These are phyloP conservation scores for Colletotrichum cuscutae DNA, from an alignment of 2,329 filamentous ascomycete genomes.

Conservation along the genomic window DNA sequence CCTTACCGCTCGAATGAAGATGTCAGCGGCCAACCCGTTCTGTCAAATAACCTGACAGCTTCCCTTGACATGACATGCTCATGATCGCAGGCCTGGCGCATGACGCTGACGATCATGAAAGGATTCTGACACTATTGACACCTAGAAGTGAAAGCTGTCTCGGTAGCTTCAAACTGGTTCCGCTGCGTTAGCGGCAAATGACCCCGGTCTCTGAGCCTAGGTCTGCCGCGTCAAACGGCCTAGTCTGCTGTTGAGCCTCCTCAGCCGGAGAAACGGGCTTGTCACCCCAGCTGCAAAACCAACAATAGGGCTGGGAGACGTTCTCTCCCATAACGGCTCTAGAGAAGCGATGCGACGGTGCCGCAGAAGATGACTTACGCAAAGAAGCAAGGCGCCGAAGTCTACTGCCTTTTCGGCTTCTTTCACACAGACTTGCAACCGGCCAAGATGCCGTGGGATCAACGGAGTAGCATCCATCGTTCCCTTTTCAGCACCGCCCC, in stretches of 20 bases:
- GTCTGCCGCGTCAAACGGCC: conserved; percentile 4
- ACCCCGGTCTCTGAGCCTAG: neutral
- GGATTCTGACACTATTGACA: conserved; percentile 4
- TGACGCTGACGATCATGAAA: neutral
- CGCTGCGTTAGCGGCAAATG: neutral
- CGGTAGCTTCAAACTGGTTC: conserved; percentile 8
- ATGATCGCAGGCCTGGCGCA: conserved; percentile 6
- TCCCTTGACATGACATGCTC: neutral
- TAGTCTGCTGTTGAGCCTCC: conserved; percentile 24
- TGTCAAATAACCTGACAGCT: neutral
- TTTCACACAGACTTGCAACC: conserved; percentile 24
- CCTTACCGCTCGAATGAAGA: neutral
- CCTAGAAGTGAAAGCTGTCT: conserved; percentile 2
- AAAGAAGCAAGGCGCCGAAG: conserved; percentile 29
- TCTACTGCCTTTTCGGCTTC: conserved; percentile 12
- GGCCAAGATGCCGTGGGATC: conserved; percentile 25
- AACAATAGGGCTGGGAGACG: conserved; percentile 18
- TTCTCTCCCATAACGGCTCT: neutral
- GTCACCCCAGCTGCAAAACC: conserved; percentile 3
- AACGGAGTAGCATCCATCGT: conserved; percentile 18
- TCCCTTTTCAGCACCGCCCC: conserved; percentile 17
- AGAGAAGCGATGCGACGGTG: neutral
- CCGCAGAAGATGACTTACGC: conserved; percentile 21
- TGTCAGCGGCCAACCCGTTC: neutral
- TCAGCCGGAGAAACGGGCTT: conserved; percentile 4